These are phyloP conservation scores for Gautieria morchelliformis DNA, from an alignment of 768 basidiomycete genomes.

Conservation along the genomic window DNA sequence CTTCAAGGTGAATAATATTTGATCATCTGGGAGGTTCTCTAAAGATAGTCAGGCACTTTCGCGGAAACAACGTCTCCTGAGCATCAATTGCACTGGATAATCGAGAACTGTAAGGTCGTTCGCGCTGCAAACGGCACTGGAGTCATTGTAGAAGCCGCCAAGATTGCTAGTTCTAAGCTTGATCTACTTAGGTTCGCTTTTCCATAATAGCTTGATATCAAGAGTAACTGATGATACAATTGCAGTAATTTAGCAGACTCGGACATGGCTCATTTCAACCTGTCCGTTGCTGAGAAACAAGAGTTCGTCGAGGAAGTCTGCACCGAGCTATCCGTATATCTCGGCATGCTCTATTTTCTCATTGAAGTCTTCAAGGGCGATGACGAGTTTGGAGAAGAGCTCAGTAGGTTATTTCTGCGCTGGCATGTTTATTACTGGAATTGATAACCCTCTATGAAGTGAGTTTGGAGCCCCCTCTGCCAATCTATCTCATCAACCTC, in stretches of 20 bases:
- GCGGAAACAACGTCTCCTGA: conserved; percentile 87
- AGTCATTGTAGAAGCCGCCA: conserved; percentile 78
- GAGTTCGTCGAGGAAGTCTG: conserved; percentile 85
- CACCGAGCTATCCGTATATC: conserved; percentile 86
- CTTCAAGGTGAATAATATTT: conserved; percentile 61
- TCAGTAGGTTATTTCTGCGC: conserved; percentile 39
- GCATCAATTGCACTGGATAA: conserved; percentile 92
- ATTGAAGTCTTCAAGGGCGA: conserved; percentile 90
- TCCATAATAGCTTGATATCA: not conserved
- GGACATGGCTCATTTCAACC: conserved; percentile 62
- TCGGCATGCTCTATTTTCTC: conserved; percentile 91
- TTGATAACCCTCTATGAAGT: conserved; percentile 37
- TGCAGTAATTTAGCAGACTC: conserved; percentile 64
- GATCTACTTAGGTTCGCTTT: conserved; percentile 61
- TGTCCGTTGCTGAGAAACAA: conserved; percentile 57
- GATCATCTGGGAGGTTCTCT: not conserved
- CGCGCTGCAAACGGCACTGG: conserved; percentile 75
- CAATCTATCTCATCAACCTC: conserved; percentile 83
- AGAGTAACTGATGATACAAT: not conserved
- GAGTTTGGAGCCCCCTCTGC: conserved; percentile 90
- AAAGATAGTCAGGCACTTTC: conserved; percentile 57
- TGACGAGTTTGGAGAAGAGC: conserved; percentile 91
- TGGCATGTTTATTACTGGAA: not conserved
- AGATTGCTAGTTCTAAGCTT: conserved; percentile 81
- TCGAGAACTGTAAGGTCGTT: conserved; percentile 85